Base-by-base conservation (phyloP, 2,329 filamentous ascomycete genomes). In the Pseudogymnoascus sp. region DNA sequence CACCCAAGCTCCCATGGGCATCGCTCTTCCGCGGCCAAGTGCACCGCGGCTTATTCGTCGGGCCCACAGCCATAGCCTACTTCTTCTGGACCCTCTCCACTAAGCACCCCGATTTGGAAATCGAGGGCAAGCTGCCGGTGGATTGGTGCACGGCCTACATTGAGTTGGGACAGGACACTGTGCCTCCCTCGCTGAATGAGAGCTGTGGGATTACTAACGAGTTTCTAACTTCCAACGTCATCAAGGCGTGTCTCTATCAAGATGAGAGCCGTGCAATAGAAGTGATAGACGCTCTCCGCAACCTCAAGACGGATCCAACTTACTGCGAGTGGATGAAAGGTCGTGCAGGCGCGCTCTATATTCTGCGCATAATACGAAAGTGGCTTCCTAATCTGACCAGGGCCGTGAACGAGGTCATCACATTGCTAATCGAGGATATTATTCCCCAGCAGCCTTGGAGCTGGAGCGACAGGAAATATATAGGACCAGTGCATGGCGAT, bases 401-500 rank as follows among this genome's bases (percentile, higher is more conserved):
- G 7, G 76, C 81, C 0, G 73, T 83, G 8, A 80, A 86, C 62
- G 73, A 79, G 11, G 80, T 83, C 1, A 81, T 87, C 38, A 76
- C 78, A 8, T 79, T 81, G 63, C 77, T 90, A 1, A 80, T 84
- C 21, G 78, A 83, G 35, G 80, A 80, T 38, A 87, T 90, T 62
- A 76, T 90, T 16, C 11, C 67, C 74, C 77, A 14, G 77, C 78
- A 28, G 76, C 74, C 64, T 71, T 90, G 87, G 88, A 80, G 79
- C 66, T 90, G 84, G 83, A 81, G 84, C 64, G 82, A 80, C 12
- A 84, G 83, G 67, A 71, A 75, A 16, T 89, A 88, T 69, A 76
- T 88, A 37, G 88, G 88, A 1, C 84, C 87, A 4, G 83, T 82
- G 0, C 86, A 91, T 69, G 88, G 88, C 6, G 80, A 83, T 11